These are phyloP conservation scores for Coemansia sp. DNA, from an alignment of 192 early-diverging fungal genomes.

Conservation along the genomic window DNA sequence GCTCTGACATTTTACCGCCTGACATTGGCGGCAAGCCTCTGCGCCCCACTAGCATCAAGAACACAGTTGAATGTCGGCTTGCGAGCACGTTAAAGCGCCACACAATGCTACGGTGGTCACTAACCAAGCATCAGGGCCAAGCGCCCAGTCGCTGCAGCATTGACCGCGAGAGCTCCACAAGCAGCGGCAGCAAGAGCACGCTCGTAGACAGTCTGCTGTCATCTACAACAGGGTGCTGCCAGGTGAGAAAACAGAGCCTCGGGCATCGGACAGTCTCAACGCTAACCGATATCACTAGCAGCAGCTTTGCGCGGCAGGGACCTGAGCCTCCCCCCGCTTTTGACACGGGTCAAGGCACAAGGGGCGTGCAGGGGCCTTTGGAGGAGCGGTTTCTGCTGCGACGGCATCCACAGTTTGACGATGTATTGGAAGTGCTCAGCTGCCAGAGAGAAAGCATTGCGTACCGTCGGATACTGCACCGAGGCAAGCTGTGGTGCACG, in stretches of 20 bases:
- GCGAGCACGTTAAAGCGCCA: constrained; percentile 5
- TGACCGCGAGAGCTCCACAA: constrained; percentile 6
- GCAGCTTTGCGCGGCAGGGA: background rate
- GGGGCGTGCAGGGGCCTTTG: background rate
- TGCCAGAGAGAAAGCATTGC: constrained; percentile 17
- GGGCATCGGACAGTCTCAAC: background rate
- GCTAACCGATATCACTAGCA: background rate
- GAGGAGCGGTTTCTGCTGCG: constrained; percentile 15
- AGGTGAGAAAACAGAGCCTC: background rate
- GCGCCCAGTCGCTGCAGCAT: background rate
- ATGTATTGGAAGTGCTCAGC: constrained; percentile 28
- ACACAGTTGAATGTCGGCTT: background rate
- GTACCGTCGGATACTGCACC: constrained; percentile 29
- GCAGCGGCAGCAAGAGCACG: constrained; percentile 29
- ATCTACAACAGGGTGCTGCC: background rate
- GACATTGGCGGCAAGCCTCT: background rate
- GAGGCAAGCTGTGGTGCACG: constrained; percentile 30
- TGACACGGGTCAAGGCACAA: background rate
- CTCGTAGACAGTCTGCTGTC: constrained; percentile 12
- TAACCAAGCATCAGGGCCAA: background rate
- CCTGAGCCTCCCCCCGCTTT: background rate
- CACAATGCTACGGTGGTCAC: background rate
- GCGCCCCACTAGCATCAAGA: background rate
- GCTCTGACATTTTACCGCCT: constrained; percentile 12
- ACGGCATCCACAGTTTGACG: constrained; percentile 18